Evolutionary conservation across 768 basidiomycete genomes (phyloP).

Genomic region (Xerocomellus chrysenteron): DNA sequence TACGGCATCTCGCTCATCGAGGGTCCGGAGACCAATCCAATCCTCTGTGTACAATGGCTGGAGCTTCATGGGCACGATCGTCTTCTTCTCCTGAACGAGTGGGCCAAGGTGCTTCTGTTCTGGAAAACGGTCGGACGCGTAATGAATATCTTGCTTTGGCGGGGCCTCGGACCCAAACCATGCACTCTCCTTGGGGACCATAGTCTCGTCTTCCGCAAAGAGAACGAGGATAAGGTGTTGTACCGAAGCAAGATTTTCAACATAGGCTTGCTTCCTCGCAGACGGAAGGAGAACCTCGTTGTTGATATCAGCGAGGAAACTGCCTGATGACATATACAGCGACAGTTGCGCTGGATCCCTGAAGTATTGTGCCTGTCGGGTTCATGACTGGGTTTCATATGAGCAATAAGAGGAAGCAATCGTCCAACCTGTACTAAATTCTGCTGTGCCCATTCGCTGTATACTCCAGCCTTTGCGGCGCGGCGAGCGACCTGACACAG

Average conservation of each 20-base stretch:
- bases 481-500: slow-evolving; percentile 67
- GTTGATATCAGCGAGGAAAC: slow-evolving; percentile 75
- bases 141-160: slow-evolving; percentile 31
- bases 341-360: slow-evolving; percentile 66
- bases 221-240: slow-evolving; percentile 69
- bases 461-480: slow-evolving; percentile 62
- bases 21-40: slow-evolving; percentile 73
- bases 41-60: slow-evolving; percentile 77
- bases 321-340: slow-evolving; percentile 57
- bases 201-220: slow-evolving; percentile 72
- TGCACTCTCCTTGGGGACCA: slow-evolving; percentile 79
- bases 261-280: slow-evolving; percentile 58
- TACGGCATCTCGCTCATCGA: slow-evolving; percentile 68
- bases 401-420: neutral
- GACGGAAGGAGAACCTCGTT: slow-evolving; percentile 58
- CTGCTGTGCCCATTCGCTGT: slow-evolving; percentile 71
- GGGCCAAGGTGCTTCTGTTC: slow-evolving; percentile 14
- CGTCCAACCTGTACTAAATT: slow-evolving; percentile 66
- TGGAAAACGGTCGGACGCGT: neutral
- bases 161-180: slow-evolving; percentile 80
- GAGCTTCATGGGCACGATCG: slow-evolving; percentile 64
- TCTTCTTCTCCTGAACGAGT: slow-evolving; percentile 25
- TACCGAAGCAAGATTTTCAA: slow-evolving; percentile 56
- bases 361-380: slow-evolving; percentile 76
- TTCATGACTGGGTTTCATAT: neutral